Base-by-base conservation (phyloP, 2,329 filamentous ascomycete genomes). In the Trichoderma atroviride region DNA sequence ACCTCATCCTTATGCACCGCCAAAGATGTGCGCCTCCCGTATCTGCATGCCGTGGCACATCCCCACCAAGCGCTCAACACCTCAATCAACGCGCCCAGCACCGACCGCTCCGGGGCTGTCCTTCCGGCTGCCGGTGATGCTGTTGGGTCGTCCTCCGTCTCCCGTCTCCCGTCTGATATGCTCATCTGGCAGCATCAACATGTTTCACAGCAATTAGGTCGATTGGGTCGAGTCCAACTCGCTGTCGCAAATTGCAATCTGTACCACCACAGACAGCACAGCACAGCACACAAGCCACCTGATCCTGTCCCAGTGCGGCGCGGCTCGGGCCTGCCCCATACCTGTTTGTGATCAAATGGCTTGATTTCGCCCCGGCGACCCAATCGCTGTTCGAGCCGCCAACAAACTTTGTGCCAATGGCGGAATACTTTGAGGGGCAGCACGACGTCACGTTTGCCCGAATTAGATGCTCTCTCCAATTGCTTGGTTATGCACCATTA, bases 331-430 rank as follows among this genome's bases (percentile, higher is more conserved):
- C 43, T 43, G n/a, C n/a, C 60, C 60, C 50, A 64, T 43, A 19
- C 19, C 40, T 43, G 16, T 43, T 7, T 43, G 40, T 16, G 14
- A 40, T n/a, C n/a, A n/a, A n/a, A n/a, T 35, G 53, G 22, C 16
- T 40, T 40, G 43, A 52, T 52, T 27, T 55, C 31, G 33, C 19
- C 47, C 24, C 60, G 22, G 24, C 31, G 35, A 47, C 68, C 40
- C 68, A 70, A 70, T 70, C 68, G 50, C 27, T 11, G 29, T 52
- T 52, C 22, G 19, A 31, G 63, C 33, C 33, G 67, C 50, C 56
- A 57, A 31, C 63, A 57, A 43, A 19, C 40, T n/a, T 50, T 53
- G 10, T 24, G 14, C 50, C 47, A 27, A 31, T 40, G 47, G 22
- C 47, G 24, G 33, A 6, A 37, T 10, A n/a, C 27, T 33, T 50